Evolutionary conservation across 78 protist species (phyloP).

Genomic region (Dictyostelium firmibasis): DNA sequence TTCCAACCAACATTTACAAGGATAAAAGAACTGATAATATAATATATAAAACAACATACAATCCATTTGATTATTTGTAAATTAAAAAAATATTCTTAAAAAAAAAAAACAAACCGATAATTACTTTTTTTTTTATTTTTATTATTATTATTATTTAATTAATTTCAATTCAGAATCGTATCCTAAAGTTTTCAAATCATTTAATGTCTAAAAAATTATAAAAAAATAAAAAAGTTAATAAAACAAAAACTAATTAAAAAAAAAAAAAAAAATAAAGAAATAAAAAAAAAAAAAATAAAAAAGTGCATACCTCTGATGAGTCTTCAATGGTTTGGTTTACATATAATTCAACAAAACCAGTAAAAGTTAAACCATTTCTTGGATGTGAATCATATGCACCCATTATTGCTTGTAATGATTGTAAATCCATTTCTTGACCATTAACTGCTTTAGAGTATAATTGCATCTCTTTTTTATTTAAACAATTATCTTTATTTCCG

Average conservation of each 20-base stretch:
- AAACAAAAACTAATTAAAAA: background rate
- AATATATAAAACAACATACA: background rate
- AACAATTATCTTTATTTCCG: conserved; percentile 16
- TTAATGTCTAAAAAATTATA: background rate
- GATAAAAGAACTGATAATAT: background rate
- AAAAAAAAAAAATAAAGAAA: no score
- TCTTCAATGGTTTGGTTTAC: conserved; percentile 56
- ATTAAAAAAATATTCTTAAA: background rate
- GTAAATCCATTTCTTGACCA: conserved; percentile 10
- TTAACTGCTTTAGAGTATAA: conserved; percentile 4
- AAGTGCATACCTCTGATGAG: background rate
- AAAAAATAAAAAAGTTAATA: background rate
- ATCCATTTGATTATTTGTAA: conserved; percentile 29
- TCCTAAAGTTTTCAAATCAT: conserved; percentile 39
- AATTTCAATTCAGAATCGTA: conserved; percentile 1
- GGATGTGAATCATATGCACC: background rate
- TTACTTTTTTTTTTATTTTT: background rate
- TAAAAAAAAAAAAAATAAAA: background rate
- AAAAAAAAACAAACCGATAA: background rate
- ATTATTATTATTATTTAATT: background rate
- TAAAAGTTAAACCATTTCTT: conserved; percentile 31
- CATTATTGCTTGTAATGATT: background rate
- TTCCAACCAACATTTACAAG: background rate
- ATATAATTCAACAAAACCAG: conserved; percentile 58
- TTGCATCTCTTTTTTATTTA: conserved; percentile 27